These are phyloP conservation scores for Cryphonectria naterciae DNA, from an alignment of 2,329 filamentous ascomycete genomes.

Conservation along the genomic window DNA sequence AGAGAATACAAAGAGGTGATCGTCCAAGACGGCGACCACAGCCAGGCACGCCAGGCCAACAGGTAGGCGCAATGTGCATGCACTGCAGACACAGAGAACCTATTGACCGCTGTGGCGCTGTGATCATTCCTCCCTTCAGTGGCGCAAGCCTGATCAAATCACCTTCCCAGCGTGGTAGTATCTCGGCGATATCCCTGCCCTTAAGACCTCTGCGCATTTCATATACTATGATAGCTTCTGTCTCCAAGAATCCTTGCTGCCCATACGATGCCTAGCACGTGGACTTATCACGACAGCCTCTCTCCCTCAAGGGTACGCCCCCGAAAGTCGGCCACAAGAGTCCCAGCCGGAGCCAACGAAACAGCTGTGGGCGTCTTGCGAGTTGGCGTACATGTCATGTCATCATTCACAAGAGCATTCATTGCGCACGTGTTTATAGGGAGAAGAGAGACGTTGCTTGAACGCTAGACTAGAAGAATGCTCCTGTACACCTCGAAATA, in stretches of 20 bases:
- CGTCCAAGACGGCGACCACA: too few species aligned
- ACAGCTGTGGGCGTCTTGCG: not conserved
- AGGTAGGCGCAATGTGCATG: too few species aligned
- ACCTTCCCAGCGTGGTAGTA: not conserved
- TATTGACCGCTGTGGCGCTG: not conserved
- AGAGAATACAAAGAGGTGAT: not conserved
- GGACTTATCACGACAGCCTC: not conserved
- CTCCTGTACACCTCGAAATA: slow-evolving; percentile 25
- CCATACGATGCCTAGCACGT: not conserved
- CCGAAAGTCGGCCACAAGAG: not conserved
- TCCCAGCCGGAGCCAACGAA: not conserved
- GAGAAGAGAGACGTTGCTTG: slow-evolving; percentile 27
- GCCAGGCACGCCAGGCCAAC: too few species aligned
- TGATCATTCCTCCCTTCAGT: not conserved
- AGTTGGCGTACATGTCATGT: not conserved
- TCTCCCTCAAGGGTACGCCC: not conserved
- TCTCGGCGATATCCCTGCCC: not conserved
- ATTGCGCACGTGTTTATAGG: not conserved
- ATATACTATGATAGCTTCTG: too few species aligned
- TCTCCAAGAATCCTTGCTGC: too few species aligned
- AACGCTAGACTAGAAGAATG: slow-evolving; percentile 19
- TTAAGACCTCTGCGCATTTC: not conserved
- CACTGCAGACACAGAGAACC: not conserved
- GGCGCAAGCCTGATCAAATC: not conserved
- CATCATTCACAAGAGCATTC: not conserved